These are phyloP conservation scores for Aspergillus affinis DNA, from an alignment of 495 filamentous ascomycete genomes.

Conservation along the genomic window DNA sequence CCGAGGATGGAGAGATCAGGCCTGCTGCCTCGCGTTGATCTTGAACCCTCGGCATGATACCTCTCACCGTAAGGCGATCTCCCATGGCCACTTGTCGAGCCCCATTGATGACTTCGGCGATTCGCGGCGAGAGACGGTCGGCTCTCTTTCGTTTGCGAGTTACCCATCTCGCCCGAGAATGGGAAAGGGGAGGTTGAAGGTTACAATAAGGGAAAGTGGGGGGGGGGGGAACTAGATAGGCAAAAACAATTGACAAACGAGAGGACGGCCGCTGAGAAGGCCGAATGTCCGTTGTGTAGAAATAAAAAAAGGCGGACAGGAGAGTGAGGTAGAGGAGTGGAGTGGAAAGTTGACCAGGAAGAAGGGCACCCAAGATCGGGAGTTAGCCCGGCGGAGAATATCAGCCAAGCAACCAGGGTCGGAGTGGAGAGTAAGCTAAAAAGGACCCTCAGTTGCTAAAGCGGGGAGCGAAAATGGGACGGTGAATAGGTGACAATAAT, in stretches of 20 bases:
- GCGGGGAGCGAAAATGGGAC: slow-evolving; percentile 9
- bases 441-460: slow-evolving; percentile 14
- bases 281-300: slow-evolving; percentile 12
- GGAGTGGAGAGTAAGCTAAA: slow-evolving; percentile 8
- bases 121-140: slow-evolving; percentile 36
- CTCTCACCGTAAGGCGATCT: slow-evolving; percentile 36
- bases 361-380: not conserved
- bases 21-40: slow-evolving; percentile 50
- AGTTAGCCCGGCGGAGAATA: slow-evolving; percentile 1
- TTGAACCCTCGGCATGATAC: slow-evolving; percentile 39
- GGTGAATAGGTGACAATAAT: slow-evolving; percentile 6
- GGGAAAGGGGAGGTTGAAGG: slow-evolving; percentile 5
- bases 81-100: slow-evolving; percentile 35
- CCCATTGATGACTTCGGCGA: slow-evolving; percentile 38
- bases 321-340: not conserved
- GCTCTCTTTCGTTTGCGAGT: slow-evolving; percentile 60
- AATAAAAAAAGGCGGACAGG: not conserved
- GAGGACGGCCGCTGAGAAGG: slow-evolving; percentile 12
- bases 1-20: slow-evolving; percentile 59
- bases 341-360: not conserved
- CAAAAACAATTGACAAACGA: slow-evolving; percentile 7
- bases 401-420: slow-evolving; percentile 6
- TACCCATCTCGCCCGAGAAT: slow-evolving; percentile 49
- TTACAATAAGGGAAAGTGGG: slow-evolving; percentile 8
- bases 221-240: not conserved